Percentiles rank a stretch among this genome's conserved stretches.
These are phyloP conservation scores for Tetrahymena malaccensis DNA, from an alignment of 73 alveolate genomes.

Conservation along the genomic window DNA sequence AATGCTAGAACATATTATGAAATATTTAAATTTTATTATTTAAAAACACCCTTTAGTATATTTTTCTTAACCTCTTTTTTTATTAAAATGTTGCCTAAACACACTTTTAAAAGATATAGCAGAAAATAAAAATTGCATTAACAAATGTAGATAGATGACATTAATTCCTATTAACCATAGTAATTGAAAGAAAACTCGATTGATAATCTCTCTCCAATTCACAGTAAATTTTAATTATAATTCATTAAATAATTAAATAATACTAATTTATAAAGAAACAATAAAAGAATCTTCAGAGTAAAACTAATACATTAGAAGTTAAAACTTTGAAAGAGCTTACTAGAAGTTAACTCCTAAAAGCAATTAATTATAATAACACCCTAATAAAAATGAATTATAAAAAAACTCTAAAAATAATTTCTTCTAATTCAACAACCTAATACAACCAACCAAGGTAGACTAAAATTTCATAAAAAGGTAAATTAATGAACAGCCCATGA, in stretches of 20 bases:
- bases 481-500: not conserved
- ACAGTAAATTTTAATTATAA: not conserved
- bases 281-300: not conserved
- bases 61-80: too few relatives aligned
- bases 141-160: not conserved
- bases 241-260: not conserved
- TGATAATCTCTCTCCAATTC: not conserved
- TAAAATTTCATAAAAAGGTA: not conserved
- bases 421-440: not conserved
- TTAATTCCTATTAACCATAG: not conserved
- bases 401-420: not conserved
- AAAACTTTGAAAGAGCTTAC: not conserved
- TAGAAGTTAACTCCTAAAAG: not conserved
- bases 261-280: not conserved
- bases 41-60: too few relatives aligned
- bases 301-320: not conserved
- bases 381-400: not conserved
- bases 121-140: not conserved
- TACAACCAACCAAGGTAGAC: not conserved
- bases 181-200: not conserved
- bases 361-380: not conserved
- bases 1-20: too few relatives aligned
- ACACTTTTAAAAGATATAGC: not conserved
- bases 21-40: too few relatives aligned
- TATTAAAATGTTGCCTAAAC: too few relatives aligned